phyloP scores from a whole-genome alignment of 441 rosid genomes.

The Erodium texanum region DNA sequence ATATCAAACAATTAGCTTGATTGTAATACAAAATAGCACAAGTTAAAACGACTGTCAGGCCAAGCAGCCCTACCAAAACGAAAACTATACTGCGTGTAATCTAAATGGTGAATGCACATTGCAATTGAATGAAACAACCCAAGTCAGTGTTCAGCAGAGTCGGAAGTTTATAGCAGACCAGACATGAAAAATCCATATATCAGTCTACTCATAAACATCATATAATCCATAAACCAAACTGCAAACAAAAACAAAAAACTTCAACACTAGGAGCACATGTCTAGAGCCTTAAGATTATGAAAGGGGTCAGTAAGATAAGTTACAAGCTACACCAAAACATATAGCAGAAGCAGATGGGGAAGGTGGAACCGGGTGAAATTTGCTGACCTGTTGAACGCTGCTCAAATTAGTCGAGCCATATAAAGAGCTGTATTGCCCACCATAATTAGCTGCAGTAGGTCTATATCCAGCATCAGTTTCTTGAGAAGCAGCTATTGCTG shows the following conservation, averaged over 20 bases:
- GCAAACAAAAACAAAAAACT: background rate
- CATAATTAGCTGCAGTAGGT: conserved; percentile 54
- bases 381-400: conserved; percentile 51
- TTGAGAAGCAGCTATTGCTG: conserved; percentile 46
- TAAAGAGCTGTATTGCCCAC: conserved; percentile 54
- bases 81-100: background rate
- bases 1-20: background rate
- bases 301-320: background rate
- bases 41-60: background rate
- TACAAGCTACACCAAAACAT: background rate
- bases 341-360: background rate
- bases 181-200: background rate
- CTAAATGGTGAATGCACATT: background rate
- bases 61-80: background rate
- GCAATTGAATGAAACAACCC: background rate
- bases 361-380: background rate
- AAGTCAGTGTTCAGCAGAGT: background rate
- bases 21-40: background rate
- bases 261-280: background rate
- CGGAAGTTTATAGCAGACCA: background rate
- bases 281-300: background rate
- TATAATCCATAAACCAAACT: background rate
- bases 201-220: background rate
- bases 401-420: conserved; percentile 51
- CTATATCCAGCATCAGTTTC: conserved; percentile 68